Conservation (phyloP, 78 protist species). For the Trichosphaerium sp. region DNA sequence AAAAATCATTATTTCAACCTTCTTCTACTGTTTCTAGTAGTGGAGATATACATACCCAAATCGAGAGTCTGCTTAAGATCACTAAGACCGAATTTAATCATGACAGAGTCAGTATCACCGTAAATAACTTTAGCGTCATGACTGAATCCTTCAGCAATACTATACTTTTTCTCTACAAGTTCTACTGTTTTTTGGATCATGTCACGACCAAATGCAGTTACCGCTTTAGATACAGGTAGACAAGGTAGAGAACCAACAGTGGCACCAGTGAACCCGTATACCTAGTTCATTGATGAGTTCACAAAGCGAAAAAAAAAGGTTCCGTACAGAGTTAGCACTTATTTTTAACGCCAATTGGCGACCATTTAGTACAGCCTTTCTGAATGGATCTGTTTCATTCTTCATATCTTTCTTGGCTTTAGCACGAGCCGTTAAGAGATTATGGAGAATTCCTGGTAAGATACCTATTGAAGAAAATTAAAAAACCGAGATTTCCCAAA, state of each 20-base stretch:
- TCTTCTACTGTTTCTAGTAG: conserved; percentile 11
- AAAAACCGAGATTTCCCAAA: too few relatives aligned
- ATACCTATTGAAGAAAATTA: too few relatives aligned
- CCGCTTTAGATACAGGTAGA: conserved; percentile 81
- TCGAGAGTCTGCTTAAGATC: conserved; percentile 72
- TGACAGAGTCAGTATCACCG: conserved; percentile 99
- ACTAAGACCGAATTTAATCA: conserved; percentile 88
- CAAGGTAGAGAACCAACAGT: conserved; percentile 97
- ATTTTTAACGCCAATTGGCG: conserved; percentile 98
- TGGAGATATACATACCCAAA: conserved; percentile 42
- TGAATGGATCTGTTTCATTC: conserved; percentile 86
- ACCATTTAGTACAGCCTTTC: conserved; percentile 88
- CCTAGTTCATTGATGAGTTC: conserved; percentile 91
- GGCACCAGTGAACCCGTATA: conserved; percentile 99
- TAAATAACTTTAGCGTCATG: conserved; percentile 85
- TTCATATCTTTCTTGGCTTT: conserved; percentile 83
- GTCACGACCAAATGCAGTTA: conserved; percentile 96
- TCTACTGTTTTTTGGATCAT: conserved; percentile 88
- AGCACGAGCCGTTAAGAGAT: conserved; percentile 91
- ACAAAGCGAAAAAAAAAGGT: neutral
- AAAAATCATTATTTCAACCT: too few relatives aligned
- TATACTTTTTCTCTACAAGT: conserved; percentile 72
- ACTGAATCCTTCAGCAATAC: conserved; percentile 73
- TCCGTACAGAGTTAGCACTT: too few relatives aligned
- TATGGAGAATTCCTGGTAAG: conserved; percentile 89